phyloP scores from a whole-genome alignment of 2,329 filamentous ascomycete genomes.

The Trichoderma semiorbis region DNA sequence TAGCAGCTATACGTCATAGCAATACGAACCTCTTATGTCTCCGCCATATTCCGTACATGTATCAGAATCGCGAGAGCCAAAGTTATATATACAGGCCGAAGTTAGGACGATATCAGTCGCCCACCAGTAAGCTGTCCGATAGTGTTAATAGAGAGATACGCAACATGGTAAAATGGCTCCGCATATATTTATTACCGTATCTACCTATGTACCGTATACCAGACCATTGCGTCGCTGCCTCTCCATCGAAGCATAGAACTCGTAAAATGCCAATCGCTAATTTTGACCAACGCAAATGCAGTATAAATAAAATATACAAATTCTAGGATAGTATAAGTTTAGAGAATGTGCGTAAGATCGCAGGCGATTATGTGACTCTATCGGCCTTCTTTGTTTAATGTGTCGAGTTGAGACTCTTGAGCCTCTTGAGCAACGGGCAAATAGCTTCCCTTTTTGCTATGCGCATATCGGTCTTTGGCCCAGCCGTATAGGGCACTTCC shows the following conservation, averaged over 20 bases:
- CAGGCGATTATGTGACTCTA: not conserved
- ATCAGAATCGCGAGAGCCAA: not conserved
- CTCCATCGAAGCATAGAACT: not conserved
- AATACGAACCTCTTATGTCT: not conserved
- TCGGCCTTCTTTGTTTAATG: not conserved
- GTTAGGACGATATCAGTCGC: not conserved
- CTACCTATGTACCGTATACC: not conserved
- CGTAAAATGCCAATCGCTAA: not conserved
- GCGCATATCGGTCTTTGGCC: constrained; percentile 7
- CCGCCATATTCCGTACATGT: not conserved
- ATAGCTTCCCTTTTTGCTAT: constrained; percentile 7
- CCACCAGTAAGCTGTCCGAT: not conserved
- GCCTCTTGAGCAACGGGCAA: constrained; percentile 6
- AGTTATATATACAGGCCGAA: not conserved
- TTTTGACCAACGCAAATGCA: not conserved
- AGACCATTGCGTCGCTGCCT: not conserved
- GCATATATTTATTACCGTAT: not conserved
- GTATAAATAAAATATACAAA: not conserved
- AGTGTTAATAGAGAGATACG: too few relatives aligned
- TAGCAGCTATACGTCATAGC: not conserved
- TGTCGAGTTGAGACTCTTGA: not conserved
- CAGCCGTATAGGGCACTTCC: constrained; percentile 11
- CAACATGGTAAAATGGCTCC: not conserved
- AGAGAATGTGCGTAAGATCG: not conserved
- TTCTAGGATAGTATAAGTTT: not conserved